Base-by-base conservation (phyloP, 192 early-diverging fungal genomes). In the Coemansia sp. region DNA sequence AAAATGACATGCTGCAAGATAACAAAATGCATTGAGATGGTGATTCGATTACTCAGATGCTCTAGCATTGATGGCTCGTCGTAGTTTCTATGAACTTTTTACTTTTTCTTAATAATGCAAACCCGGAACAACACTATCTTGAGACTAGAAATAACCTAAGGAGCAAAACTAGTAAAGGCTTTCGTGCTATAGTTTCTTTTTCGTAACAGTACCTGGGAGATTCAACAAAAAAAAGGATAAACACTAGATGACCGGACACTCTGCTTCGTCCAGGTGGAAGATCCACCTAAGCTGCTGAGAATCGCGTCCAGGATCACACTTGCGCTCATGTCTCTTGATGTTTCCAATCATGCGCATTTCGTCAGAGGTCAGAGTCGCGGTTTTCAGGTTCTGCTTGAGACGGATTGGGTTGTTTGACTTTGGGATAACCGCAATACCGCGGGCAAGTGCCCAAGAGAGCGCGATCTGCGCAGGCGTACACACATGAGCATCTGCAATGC, bases 351-450 rank as follows among this genome's bases (percentile, higher is more conserved):
- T 65, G 32, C 68, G 69, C 22, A 67, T 71, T 18, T 83, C 81
- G 39, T 83, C 81, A 3, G 59, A 66, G 15, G 75, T 61, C 41
- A 78, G 52, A 48, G 56, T 43, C 37, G 75, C 54, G 8, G 57
- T 68, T 32, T 76, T 58, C 41, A 85, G 51, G 63, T 85, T 85
- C 57, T 81, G 68, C 71, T 82, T 77, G 62, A 95, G 88, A 15
- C 93, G 85, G 1, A 76, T 71, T 15, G 80, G 80, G 52, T 86
- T 89, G 52, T 85, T 88, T 8, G 88, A 90, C 84, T 94, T 94
- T 69, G 94, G 93, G 74, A 95, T 90, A 9, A 93, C 93, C 12
- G 77, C 69, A 42, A 89, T 88, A 5, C 92, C 91, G 51, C 93
- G 88, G 59, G 92, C 85, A 32, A 85, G 72, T 46, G 74, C 90